Evolutionary conservation across 441 rosid genomes (phyloP), one percentile per base, ranked within the genome.

Genomic region (Dalechampia spathulata): DNA sequence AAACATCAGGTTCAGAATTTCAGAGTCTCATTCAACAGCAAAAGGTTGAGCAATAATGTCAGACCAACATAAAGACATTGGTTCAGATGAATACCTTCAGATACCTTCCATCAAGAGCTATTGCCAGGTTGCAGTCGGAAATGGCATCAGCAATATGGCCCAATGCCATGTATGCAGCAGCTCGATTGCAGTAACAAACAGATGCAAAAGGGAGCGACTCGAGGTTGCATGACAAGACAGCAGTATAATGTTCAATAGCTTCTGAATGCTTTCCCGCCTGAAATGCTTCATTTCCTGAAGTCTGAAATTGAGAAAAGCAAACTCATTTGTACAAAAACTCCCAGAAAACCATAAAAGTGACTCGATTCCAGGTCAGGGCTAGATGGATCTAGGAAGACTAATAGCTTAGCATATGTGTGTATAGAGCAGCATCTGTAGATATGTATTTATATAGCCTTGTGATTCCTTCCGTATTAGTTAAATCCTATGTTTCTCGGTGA

Each of bases 121-220:
- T 85, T 62, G 96, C 94, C 52, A 92, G 81, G 79, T 85, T 89
- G 87, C 99, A 92, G 65, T 89, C 99, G 37, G 99, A 91, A 75
- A 89, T 86, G 47, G 97, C 97, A 69, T 89, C 97, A 27, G 81
- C 77, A 26, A 80, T 62, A 75, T 86, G 97, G 65, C 92, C 83
- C 66, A 83, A 58, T 30, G 89, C 81, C 60, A 85, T 92, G 75
- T 81, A 80, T 7, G 96, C 90, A 55, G 96, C 96, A 68, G 97
- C 96, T 68, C 97, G 95, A 75, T 92, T 92, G 72, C 96, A 92
- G 65, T 84, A 89, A 70, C 99, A 92, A 67, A 89, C 75, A 56
- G 97, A 97, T 42, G 92, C 87, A 72, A 85, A 89, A 54, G 92
- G 87, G 40, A 85, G 87, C 46, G 96, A 89, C 72, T 92, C 96